phyloP scores from a whole-genome alignment of 495 filamentous ascomycete genomes.

The Barbatosphaeria neglecta region DNA sequence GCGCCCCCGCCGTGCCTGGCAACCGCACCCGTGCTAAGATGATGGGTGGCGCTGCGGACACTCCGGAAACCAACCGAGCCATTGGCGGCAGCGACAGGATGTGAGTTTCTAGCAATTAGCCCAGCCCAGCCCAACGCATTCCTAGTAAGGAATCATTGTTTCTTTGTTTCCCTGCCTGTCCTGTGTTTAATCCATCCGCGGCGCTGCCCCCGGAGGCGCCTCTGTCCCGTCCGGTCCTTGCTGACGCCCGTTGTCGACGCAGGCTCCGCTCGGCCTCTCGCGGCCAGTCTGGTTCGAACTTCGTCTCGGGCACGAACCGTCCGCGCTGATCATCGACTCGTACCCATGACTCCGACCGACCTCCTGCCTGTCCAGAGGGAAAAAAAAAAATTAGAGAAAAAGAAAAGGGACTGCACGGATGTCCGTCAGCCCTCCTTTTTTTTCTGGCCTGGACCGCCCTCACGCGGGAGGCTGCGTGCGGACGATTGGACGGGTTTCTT shows the following conservation, averaged over 20 bases:
- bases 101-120: constrained; percentile 88
- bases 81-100: constrained; percentile 93
- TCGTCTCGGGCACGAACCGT: constrained; percentile 55
- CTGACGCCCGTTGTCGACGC: constrained; percentile 73
- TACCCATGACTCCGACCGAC: neutral
- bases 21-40: constrained; percentile 77
- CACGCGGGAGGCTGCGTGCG: too few relatives aligned
- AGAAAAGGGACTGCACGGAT: too few relatives aligned
- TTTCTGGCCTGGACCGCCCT: too few relatives aligned
- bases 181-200: constrained; percentile 64
- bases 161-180: too few relatives aligned
- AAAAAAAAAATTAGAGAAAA: too few relatives aligned
- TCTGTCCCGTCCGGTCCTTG: constrained; percentile 14
- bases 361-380: neutral
- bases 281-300: constrained; percentile 55
- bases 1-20: constrained; percentile 43
- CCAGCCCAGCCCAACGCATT: constrained; percentile 53
- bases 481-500: too few relatives aligned
- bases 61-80: constrained; percentile 76
- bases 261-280: constrained; percentile 93
- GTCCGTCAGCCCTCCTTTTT: too few relatives aligned
- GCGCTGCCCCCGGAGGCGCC: constrained; percentile 66
- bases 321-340: constrained; percentile 45
- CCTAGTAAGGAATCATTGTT: constrained; percentile 86
- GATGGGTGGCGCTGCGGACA: constrained; percentile 53